A percentile compares a stretch with the other conserved stretches of the same genome.
Conservation (phyloP, 73 alveolate species). For the Paramecium tetraurelia region DNA sequence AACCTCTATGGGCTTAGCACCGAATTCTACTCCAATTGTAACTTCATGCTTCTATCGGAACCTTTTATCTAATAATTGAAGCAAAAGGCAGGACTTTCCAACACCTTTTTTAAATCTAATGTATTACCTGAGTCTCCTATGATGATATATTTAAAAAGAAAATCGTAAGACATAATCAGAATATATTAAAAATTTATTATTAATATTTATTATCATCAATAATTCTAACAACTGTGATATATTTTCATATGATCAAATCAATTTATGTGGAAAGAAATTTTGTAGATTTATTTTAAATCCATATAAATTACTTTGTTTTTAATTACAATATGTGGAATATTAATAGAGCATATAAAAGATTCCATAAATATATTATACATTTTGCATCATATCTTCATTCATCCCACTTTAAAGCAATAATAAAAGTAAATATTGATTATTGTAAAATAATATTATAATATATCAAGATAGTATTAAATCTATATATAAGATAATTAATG, state of each 20-base stretch:
- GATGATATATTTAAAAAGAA: slow-evolving; percentile 81
- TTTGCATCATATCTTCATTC: no score
- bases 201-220: neutral
- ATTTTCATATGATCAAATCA: neutral
- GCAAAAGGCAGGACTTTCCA: slow-evolving; percentile 89
- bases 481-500: no score
- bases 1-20: slow-evolving; percentile 85
- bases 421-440: neutral
- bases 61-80: slow-evolving; percentile 85
- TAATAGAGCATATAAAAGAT: neutral
- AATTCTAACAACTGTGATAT: neutral
- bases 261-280: neutral
- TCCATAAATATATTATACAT: neutral
- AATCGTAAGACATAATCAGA: slow-evolving; percentile 67
- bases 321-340: neutral
- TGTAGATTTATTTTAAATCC: neutral
- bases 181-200: neutral
- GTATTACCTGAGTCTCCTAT: slow-evolving; percentile 83
- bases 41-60: slow-evolving; percentile 87
- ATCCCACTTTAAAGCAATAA: no score
- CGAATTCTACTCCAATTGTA: slow-evolving; percentile 96
- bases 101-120: slow-evolving; percentile 69
- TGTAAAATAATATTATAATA: neutral
- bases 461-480: no score
- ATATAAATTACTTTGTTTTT: no score